Evolutionary conservation across 2,329 filamentous ascomycete species (phyloP).

Genomic region (Colletotrichum cereale): DNA sequence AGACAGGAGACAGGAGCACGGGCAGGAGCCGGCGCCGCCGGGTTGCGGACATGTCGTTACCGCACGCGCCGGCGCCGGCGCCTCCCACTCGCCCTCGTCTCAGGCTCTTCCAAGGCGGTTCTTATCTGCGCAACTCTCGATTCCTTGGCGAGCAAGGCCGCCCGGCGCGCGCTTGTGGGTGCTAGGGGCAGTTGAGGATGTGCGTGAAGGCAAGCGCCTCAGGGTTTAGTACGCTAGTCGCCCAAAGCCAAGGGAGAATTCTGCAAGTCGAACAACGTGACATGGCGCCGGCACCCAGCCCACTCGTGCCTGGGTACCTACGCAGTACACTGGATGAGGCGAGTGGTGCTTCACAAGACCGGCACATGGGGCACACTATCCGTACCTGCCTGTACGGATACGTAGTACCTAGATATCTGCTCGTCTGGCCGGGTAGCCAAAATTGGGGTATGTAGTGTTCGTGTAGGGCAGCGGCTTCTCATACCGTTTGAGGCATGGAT

Average conservation of each 20-base stretch:
- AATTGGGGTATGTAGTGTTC: too few relatives aligned
- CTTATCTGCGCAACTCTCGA: not conserved
- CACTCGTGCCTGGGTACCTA: not conserved
- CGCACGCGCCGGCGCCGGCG: slow-evolving; percentile 8
- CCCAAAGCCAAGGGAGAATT: not conserved
- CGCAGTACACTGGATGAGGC: too few relatives aligned
- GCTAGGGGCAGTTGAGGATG: not conserved
- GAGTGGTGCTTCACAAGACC: not conserved
- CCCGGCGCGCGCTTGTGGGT: not conserved
- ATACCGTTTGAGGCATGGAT: too few relatives aligned
- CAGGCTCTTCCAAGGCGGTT: not conserved
- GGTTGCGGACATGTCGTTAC: slow-evolving; percentile 10
- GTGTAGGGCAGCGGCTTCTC: too few relatives aligned
- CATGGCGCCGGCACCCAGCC: not conserved
- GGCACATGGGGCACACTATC: too few relatives aligned
- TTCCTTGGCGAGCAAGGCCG: not conserved
- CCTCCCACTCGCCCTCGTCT: not conserved
- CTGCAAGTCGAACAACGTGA: slow-evolving; percentile 1
- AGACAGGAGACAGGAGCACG: not conserved
- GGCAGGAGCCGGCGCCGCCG: slow-evolving; percentile 1
- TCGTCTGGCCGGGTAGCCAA: not conserved
- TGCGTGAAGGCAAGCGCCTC: slow-evolving; percentile 6
- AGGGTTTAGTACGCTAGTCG: not conserved
- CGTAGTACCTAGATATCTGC: too few relatives aligned
- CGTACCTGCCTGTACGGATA: too few relatives aligned